Base-by-base conservation (phyloP, 2,329 filamentous ascomycete genomes). In the Fusarium abutilonis region DNA sequence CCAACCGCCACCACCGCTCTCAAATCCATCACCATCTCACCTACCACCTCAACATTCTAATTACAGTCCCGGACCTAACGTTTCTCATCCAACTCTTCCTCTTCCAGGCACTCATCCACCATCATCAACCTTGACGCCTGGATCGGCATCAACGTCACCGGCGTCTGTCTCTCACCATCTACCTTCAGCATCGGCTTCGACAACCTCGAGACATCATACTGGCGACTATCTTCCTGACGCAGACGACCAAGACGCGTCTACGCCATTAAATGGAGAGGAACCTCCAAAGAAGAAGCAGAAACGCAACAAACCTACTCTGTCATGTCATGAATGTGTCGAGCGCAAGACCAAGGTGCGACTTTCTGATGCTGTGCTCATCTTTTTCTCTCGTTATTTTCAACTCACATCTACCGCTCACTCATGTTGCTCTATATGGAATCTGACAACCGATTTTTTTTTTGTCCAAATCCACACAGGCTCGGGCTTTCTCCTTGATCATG, bases 251-350 rank as follows among this genome's bases (percentile, higher is more conserved):
- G 64, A 70, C 58, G 64, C 43, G n/a, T 56, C 55, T 7, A 66
- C 57, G 50, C 58, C 54, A 7, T 39, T 63, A 9, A 66, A 67
- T 54, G 70, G 61, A n/a, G 73, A 74, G 32, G 75, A 79, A 39
- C 82, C 79, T n/a, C 72, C 78, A 10, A 83, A 78, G 74, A 91
- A 90, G 79, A 92, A 90, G 77, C 90, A 93, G 78, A 93, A 90
- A 79, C 86, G 91, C 43, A 94, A 94, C 77, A 94, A 94, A 75
- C 91, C 91, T 4, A 93, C 90, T 1, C 73, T 93, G 61, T 92
- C 89, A 44, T 93, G 91, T 70, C 84, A 88, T 60, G 89, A 92
- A 73, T 94, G 91, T 71, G 91, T 93, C 19, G 89, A 92, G 76
- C 82, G 90, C 66, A 93, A 93, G 78, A 93, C 90, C 21, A 93